phyloP scores from a whole-genome alignment of 2,329 filamentous ascomycete species.

The Colletotrichum tropicale region DNA sequence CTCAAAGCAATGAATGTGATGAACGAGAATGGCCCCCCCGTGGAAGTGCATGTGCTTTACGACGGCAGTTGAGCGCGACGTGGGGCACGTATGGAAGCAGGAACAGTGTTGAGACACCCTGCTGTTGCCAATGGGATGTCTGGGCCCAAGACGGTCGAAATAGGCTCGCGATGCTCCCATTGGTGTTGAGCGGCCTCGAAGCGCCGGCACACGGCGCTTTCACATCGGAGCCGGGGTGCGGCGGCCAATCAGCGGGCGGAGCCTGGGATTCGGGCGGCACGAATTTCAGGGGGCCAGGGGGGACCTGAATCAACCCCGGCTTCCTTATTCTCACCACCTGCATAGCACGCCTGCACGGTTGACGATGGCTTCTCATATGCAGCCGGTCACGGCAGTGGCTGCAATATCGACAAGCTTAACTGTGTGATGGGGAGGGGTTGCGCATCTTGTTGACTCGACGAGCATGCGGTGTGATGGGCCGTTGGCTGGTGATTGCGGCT shows the following conservation, averaged over 20 bases:
- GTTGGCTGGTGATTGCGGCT: not conserved
- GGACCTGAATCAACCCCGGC: not conserved
- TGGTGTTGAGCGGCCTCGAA: conserved; percentile 21
- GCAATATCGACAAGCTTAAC: conserved; percentile 8
- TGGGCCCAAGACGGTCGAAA: conserved; percentile 5
- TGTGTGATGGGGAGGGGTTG: not conserved
- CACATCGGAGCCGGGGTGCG: conserved; percentile 12
- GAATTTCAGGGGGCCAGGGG: not conserved
- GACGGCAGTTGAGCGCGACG: conserved; percentile 7
- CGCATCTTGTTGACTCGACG: not conserved
- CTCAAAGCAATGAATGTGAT: not conserved
- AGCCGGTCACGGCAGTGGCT: not conserved
- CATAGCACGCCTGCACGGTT: not conserved
- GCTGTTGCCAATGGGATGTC: not conserved
- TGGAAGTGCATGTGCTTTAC: not conserved
- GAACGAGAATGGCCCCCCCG: not conserved
- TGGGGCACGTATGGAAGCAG: not conserved
- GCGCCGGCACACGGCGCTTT: conserved; percentile 22
- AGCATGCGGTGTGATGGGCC: conserved; percentile 7
- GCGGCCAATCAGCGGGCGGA: conserved; percentile 12
- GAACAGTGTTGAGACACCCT: not conserved
- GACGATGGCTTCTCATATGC: not conserved
- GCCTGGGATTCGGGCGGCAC: conserved; percentile 13
- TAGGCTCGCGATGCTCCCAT: conserved; percentile 13
- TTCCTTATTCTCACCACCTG: not conserved